Evolutionary conservation across 495 filamentous ascomycete species (phyloP).

Genomic region (Pseudomonodictys pantanalensis): DNA sequence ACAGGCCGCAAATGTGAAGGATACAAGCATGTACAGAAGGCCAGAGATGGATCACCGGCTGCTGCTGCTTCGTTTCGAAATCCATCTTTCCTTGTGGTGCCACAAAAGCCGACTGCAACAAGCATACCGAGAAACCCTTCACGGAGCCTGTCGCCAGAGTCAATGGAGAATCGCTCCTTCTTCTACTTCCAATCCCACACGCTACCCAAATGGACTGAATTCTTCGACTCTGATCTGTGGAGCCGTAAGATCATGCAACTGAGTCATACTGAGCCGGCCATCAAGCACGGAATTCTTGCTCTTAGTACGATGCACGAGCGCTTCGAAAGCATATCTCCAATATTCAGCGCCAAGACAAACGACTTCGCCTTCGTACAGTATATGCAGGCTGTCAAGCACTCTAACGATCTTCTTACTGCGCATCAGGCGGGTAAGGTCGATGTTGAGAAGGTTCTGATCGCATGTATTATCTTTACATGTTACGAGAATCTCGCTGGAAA

Average conservation of each 20-base stretch:
- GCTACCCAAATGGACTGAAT: slow-evolving; percentile 33
- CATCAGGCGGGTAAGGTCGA: slow-evolving; percentile 20
- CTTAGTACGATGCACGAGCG: slow-evolving; percentile 33
- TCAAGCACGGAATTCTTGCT: slow-evolving; percentile 34
- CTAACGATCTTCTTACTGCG: slow-evolving; percentile 26
- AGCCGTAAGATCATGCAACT: slow-evolving; percentile 31
- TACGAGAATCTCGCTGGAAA: slow-evolving; percentile 35
- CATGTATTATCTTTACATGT: slow-evolving; percentile 35
- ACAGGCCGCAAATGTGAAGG: slow-evolving; percentile 32
- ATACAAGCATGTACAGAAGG: slow-evolving; percentile 20
- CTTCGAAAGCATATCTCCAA: slow-evolving; percentile 11
- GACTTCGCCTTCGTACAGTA: slow-evolving; percentile 35
- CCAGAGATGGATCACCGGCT: slow-evolving; percentile 9
- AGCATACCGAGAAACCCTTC: slow-evolving; percentile 24
- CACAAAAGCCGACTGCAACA: slow-evolving; percentile 1
- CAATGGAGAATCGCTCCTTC: slow-evolving; percentile 28
- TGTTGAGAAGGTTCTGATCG: slow-evolving; percentile 30
- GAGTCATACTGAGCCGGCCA: slow-evolving; percentile 31
- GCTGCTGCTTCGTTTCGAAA: slow-evolving; percentile 29
- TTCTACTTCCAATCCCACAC: slow-evolving; percentile 30
- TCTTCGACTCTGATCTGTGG: slow-evolving; percentile 36
- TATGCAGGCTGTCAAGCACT: slow-evolving; percentile 33
- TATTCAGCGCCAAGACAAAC: slow-evolving; percentile 13
- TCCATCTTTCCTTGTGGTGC: slow-evolving; percentile 28
- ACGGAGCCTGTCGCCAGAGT: slow-evolving; percentile 18